These are phyloP conservation scores for Anthostomella pinea DNA, from an alignment of 2,329 filamentous ascomycete genomes.

Conservation along the genomic window DNA sequence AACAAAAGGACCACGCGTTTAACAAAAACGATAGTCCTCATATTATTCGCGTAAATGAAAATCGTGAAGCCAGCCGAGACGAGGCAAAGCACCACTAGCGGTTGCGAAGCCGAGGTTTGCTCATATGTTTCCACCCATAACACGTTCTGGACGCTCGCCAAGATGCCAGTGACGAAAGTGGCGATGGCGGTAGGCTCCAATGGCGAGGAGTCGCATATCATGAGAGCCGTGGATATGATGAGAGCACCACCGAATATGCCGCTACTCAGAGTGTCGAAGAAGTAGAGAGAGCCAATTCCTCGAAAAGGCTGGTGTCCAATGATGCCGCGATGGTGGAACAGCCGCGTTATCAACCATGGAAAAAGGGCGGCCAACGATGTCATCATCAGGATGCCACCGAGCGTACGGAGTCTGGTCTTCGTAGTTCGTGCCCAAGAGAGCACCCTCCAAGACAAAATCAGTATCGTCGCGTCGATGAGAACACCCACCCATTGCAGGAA, in stretches of 20 bases:
- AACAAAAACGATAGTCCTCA: constrained; percentile 43
- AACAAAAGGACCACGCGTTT: constrained; percentile 39
- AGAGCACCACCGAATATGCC: constrained; percentile 44
- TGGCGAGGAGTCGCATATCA: constrained; percentile 46
- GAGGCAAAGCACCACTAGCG: constrained; percentile 38
- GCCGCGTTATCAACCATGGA: constrained; percentile 34
- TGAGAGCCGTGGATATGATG: constrained; percentile 42
- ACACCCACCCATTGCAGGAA: constrained; percentile 45
- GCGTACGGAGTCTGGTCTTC: constrained; percentile 42
- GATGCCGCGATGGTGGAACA: constrained; percentile 27
- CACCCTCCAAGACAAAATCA: constrained; percentile 50
- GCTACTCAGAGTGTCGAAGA: constrained; percentile 48
- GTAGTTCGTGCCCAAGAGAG: constrained; percentile 50
- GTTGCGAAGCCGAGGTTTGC: constrained; percentile 36
- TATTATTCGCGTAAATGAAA: constrained; percentile 43
- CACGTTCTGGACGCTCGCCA: constrained; percentile 36
- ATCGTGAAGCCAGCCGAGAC: constrained; percentile 40
- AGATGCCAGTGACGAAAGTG: constrained; percentile 42
- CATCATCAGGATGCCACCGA: constrained; percentile 42
- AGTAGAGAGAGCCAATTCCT: constrained; percentile 43
- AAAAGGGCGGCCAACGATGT: constrained; percentile 39
- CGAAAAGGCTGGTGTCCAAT: constrained; percentile 25
- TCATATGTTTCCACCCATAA: constrained; percentile 44
- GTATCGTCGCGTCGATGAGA: constrained; percentile 44
- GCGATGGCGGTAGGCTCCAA: constrained; percentile 41